Base-by-base conservation (phyloP, 768 basidiomycete genomes). In the Cubamyces sp. region DNA sequence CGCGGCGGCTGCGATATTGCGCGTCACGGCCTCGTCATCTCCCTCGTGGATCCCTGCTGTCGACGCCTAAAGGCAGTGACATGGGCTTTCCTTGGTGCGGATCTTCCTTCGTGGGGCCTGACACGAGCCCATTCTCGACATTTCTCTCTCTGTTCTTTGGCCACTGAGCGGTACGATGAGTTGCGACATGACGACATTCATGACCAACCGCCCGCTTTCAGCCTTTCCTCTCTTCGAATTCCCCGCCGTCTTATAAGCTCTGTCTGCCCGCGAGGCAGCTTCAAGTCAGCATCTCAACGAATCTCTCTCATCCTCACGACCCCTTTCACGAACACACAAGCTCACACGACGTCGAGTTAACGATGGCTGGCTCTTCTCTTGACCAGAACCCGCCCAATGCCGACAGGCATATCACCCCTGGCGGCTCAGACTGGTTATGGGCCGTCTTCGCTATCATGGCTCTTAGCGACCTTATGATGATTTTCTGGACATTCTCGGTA, bases 401-500 rank as follows among this genome's bases (percentile, higher is more conserved):
- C 25, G 69, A 68, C 15, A 64, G 62, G 52, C 76, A 77, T 69
- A 79, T 85, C 71, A 79, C 79, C 54, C 65, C 68, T 0, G 73
- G 73, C 37, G 84, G 77, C 5, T 81, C 83, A 1, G 75, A 85
- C 73, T 87, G 81, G 81, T 70, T 80, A 5, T 87, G 83, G 83
- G 78, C 83, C 0, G 83, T 83, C 41, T 82, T 82, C 54, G 78
- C 79, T 11, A 53, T 84, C 57, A 84, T 86, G 82, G 66, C 76
- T 5, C 6, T 81, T 18, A 74, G 74, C 11, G 78, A 79, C 62
- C 47, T 84, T 28, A 40, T 66, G 42, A 69, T 77, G 57, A 56
- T 84, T 14, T 68, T 60, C 18, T 84, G 78, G 78, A 69, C 75
- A 18, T 78, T 74, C 62, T 54, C 73, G 16, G 74, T 74, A 54